Evolutionary conservation across 306 rosid species (phyloP).

Genomic region (Cucurbita ficifolia): DNA sequence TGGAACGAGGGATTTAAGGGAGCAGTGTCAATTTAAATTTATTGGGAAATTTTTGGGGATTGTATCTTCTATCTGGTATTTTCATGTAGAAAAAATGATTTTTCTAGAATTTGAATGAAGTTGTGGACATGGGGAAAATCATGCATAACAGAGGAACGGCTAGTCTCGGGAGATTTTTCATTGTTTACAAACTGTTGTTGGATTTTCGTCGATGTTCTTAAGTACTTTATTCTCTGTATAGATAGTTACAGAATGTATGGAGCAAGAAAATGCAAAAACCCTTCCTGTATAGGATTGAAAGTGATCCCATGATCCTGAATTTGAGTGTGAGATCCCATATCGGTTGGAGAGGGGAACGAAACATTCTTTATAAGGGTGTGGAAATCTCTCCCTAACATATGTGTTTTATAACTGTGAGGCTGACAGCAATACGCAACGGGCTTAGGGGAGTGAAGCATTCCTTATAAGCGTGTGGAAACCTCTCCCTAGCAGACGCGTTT

Average conservation of each 20-base stretch:
- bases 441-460: no score
- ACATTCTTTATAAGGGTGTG: no score
- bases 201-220: not conserved
- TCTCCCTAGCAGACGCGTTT: no score
- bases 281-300: not conserved
- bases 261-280: not conserved
- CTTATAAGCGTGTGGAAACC: no score
- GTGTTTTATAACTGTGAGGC: no score
- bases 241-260: not conserved
- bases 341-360: no score
- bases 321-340: no score
- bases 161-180: not conserved
- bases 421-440: no score
- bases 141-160: not conserved
- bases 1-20: not conserved
- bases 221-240: not conserved
- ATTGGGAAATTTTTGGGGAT: not conserved
- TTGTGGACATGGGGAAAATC: not conserved
- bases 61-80: not conserved
- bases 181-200: not conserved
- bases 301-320: not conserved
- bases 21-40: not conserved
- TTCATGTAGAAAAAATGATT: not conserved
- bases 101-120: not conserved
- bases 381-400: no score